Evolutionary conservation across 306 rosid genomes (phyloP), one percentile per base, ranked within the genome.

Genomic region (Corylus avellana): DNA sequence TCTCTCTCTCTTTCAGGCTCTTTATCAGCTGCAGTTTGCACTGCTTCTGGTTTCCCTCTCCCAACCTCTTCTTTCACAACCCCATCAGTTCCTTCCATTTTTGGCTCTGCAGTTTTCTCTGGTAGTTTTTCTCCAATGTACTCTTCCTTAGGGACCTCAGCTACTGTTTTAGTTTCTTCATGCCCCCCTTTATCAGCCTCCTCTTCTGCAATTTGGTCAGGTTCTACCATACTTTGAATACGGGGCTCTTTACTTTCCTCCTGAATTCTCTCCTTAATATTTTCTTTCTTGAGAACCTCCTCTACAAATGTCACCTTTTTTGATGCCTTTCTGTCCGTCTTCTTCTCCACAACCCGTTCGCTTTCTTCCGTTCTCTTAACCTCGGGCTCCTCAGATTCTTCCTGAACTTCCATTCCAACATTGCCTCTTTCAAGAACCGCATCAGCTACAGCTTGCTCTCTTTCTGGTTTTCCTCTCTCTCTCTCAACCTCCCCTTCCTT

Each of bases 401-500:
- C 72, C 72, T 1, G 32, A 42, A 18, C 8, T n/a, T 17, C 42
- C 8, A 17, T 5, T 42, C 51, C 72, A 2, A 1, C 72, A 12
- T 0, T 1, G 46, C 7, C 72, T 37, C 25, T 67, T 42, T 39
- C 29, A 68, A 32, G n/a, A 66, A 18, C 51, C 51, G 9, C 29
- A 42, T 68, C n/a, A 42, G n/a, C 51, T 68, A 18, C 51, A 39
- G 18, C 49, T 37, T 67, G 72, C 29, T 67, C 50, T 22, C 12
- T 8, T 39, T n/a, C 50, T 68, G 49, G 18, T 68, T 42, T 42
- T 39, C 51, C 20, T 37, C 10, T 18, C 13, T 68, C 50, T 68
- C 4, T 68, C 72, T 44, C 29, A 10, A 42, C 47, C 56, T 77
- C 78, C 56, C 85, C 88, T 84, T 86, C 89, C 62, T 81, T 79